A percentile compares a stretch with the other conserved stretches of the same genome.
Conservation (phyloP, 2,329 filamentous ascomycete genomes). For the Colletotrichum aenigma region DNA sequence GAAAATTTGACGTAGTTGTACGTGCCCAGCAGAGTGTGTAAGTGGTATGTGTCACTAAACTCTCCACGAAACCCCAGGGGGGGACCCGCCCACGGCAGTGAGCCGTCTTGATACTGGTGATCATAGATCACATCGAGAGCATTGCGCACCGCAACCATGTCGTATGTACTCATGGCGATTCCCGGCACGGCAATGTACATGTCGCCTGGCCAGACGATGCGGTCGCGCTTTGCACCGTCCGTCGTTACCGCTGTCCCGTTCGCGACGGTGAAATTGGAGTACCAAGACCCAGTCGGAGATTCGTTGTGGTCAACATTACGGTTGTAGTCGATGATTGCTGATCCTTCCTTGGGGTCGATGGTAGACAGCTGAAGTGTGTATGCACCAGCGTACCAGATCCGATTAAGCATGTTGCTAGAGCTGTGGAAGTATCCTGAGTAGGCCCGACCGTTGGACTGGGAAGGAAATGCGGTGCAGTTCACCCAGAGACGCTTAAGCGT, state of each 20-base stretch:
- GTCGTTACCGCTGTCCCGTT: slow-evolving; percentile 36
- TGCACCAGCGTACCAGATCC: slow-evolving; percentile 48
- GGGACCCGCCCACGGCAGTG: slow-evolving; percentile 53
- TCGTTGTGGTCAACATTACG: slow-evolving; percentile 32
- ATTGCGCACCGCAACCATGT: slow-evolving; percentile 45
- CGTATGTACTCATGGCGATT: slow-evolving; percentile 20
- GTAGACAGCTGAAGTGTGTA: slow-evolving; percentile 40
- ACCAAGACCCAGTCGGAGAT: slow-evolving; percentile 35
- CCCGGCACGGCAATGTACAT: slow-evolving; percentile 47
- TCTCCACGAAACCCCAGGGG: slow-evolving; percentile 40
- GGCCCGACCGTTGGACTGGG: slow-evolving; percentile 48
- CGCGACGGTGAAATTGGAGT: slow-evolving; percentile 34
- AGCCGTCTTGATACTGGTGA: slow-evolving; percentile 44
- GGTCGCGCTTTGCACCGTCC: slow-evolving; percentile 60
- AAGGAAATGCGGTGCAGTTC: slow-evolving; percentile 44
- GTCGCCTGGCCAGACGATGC: slow-evolving; percentile 62
- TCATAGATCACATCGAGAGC: slow-evolving; percentile 47
- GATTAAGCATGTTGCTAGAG: slow-evolving; percentile 46
- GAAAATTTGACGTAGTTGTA: slow-evolving; percentile 55
- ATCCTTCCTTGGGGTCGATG: slow-evolving; percentile 36
- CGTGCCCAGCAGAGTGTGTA: slow-evolving; percentile 56
- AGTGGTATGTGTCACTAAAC: slow-evolving; percentile 60
- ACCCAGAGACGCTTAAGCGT: slow-evolving; percentile 39
- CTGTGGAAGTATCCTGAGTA: slow-evolving; percentile 50
- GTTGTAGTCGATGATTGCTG: slow-evolving; percentile 37